A percentile compares a stretch with the other conserved stretches of the same genome.
Conservation (phyloP, 2,329 filamentous ascomycete genomes). For the Mariannaea sp. region DNA sequence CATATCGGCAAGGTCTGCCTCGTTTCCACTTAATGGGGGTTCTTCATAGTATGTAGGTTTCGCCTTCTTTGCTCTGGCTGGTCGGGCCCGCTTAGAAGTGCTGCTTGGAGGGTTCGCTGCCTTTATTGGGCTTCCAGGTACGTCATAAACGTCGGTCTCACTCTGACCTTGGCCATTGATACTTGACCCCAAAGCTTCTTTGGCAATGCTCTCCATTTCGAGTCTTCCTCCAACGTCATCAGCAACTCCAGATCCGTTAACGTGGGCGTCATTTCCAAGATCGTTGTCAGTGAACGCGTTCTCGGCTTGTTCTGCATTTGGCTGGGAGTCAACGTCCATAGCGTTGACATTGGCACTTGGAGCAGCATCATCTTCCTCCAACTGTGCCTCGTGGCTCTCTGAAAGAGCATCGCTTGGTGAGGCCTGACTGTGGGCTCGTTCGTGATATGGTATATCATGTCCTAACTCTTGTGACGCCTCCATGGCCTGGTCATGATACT, state of each 20-base stretch:
- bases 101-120: slow-evolving; percentile 30
- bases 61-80: slow-evolving; percentile 52
- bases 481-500: slow-evolving; percentile 30
- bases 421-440: slow-evolving; percentile 26
- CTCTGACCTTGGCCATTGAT: slow-evolving; percentile 37
- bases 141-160: slow-evolving; percentile 33
- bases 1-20: slow-evolving; percentile 32
- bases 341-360: slow-evolving; percentile 20
- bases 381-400: slow-evolving; percentile 35
- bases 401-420: slow-evolving; percentile 39
- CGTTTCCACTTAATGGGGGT: slow-evolving; percentile 30
- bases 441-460: slow-evolving; percentile 29
- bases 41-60: slow-evolving; percentile 54
- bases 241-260: slow-evolving; percentile 15
- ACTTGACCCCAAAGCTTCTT: slow-evolving; percentile 44
- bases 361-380: slow-evolving; percentile 36
- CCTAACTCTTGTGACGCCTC: slow-evolving; percentile 29
- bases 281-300: slow-evolving; percentile 14
- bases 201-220: slow-evolving; percentile 40
- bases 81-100: slow-evolving; percentile 37
- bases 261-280: slow-evolving; percentile 16
- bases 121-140: slow-evolving; percentile 32
- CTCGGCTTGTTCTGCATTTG: slow-evolving; percentile 16
- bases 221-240: slow-evolving; percentile 19
- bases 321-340: slow-evolving; percentile 33